Conservation (phyloP, 306 rosid genomes). For the Casuarina glauca region DNA sequence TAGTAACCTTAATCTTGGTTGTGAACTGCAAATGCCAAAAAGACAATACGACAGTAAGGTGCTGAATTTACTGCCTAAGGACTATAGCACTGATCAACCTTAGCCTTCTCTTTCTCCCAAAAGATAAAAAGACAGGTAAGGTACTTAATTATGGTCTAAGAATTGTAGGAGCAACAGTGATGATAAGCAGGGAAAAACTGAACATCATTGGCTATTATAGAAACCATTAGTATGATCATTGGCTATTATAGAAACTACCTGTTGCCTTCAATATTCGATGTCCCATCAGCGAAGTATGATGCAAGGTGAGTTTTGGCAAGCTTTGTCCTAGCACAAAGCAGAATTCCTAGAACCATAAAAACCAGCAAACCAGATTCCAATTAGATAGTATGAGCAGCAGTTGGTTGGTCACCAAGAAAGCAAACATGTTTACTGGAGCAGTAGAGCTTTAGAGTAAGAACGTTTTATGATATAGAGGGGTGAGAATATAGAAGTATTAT, state of each 20-base stretch:
- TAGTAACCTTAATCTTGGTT: not conserved
- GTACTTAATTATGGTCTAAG: not conserved
- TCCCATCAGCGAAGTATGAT: constrained; percentile 83
- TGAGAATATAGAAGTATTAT: not conserved
- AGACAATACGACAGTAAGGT: not conserved
- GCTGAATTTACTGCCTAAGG: not conserved
- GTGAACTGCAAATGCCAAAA: constrained; percentile 2
- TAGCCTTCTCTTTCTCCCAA: not conserved
- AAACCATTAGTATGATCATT: constrained; percentile 4
- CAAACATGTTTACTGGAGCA: not conserved
- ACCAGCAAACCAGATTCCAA: constrained; percentile 23
- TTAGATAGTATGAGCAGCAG: constrained; percentile 6
- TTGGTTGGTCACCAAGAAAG: not conserved
- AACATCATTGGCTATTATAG: not conserved
- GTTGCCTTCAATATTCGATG: constrained; percentile 53
- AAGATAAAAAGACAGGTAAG: not conserved
- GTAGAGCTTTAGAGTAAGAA: not conserved
- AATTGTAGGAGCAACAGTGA: not conserved
- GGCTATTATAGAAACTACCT: constrained; percentile 36
- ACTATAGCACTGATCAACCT: not conserved
- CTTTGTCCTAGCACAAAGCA: constrained; percentile 92
- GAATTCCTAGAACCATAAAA: constrained; percentile 50
- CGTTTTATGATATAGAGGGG: not conserved
- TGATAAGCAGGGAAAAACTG: not conserved
- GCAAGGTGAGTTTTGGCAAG: constrained; percentile 71